A percentile compares a stretch with the other conserved stretches of the same genome.
Conservation (phyloP, 257 asterid species). For the Striga asiatica region DNA sequence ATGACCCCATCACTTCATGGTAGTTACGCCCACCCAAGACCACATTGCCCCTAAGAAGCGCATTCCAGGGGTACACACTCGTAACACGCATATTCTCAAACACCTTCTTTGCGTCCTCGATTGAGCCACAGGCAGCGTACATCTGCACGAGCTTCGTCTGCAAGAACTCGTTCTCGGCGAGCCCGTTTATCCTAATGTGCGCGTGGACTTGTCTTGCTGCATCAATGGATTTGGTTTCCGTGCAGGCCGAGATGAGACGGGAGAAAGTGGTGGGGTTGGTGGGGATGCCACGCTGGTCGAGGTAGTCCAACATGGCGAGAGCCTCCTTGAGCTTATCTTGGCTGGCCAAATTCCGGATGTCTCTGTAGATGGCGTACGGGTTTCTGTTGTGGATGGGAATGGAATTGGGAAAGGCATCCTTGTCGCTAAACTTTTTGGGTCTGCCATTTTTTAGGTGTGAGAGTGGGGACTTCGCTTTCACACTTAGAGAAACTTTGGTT, state of each 20-base stretch:
- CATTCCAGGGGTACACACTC: conserved; percentile 89
- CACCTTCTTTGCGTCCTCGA: conserved; percentile 60
- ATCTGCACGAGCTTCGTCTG: conserved; percentile 61
- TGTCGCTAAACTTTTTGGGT: conserved; percentile 23
- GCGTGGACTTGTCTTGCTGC: conserved; percentile 55
- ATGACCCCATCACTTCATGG: conserved; percentile 38
- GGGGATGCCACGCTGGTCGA: conserved; percentile 76
- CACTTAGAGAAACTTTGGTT: conserved; percentile 14
- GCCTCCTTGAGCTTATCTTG: conserved; percentile 72
- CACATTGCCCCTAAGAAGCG: conserved; percentile 84
- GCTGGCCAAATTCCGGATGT: conserved; percentile 52
- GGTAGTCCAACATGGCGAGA: conserved; percentile 55
- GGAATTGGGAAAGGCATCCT: conserved; percentile 36
- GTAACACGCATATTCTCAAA: conserved; percentile 47
- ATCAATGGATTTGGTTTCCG: conserved; percentile 34
- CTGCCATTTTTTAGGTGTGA: conserved; percentile 4
- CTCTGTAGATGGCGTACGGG: conserved; percentile 67
- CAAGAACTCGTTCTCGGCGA: conserved; percentile 58
- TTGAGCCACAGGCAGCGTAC: conserved; percentile 63
- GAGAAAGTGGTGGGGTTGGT: conserved; percentile 68
- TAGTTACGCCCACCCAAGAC: conserved; percentile 48
- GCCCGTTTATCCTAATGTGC: conserved; percentile 58
- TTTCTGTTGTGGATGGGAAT: conserved; percentile 50
- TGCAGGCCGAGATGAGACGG: conserved; percentile 50
- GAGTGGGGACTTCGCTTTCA: conserved; percentile 20